phyloP scores from a whole-genome alignment of 805 yeast species.

The Tetrapisispora taiwanensis region DNA sequence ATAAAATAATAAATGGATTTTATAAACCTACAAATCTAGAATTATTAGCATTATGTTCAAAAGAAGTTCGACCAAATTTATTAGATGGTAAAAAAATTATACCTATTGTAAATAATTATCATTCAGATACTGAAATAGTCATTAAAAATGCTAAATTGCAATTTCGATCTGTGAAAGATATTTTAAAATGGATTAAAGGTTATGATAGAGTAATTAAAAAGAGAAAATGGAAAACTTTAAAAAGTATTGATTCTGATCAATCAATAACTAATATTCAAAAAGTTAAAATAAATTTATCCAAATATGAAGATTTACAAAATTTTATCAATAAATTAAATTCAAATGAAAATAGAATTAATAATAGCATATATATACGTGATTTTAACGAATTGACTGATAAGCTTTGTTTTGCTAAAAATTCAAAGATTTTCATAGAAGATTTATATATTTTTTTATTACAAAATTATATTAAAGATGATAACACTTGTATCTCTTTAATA shows the following conservation, averaged over 20 bases:
- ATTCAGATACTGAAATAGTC: background rate
- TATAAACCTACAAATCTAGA: slow-evolving; percentile 18
- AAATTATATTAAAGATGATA: slow-evolving; percentile 10
- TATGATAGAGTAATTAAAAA: background rate
- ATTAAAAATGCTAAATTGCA: slow-evolving; percentile 5
- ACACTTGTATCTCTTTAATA: slow-evolving; percentile 8
- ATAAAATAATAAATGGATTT: slow-evolving; percentile 20
- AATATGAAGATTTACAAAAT: slow-evolving; percentile 1
- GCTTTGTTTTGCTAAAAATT: slow-evolving; percentile 3
- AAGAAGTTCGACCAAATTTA: slow-evolving; percentile 12
- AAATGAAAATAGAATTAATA: no score
- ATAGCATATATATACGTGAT: no score
- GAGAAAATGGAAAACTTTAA: no score
- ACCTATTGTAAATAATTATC: slow-evolving; percentile 9
- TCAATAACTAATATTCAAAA: background rate
- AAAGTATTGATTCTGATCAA: background rate
- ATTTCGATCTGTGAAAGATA: slow-evolving; percentile 11
- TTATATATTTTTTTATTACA: slow-evolving; percentile 21
- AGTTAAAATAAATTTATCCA: background rate
- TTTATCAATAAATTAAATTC: slow-evolving; percentile 3
- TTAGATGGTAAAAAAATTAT: slow-evolving; percentile 14
- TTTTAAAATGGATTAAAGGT: slow-evolving; percentile 15
- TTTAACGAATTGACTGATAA: background rate
- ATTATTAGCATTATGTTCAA: slow-evolving; percentile 15
- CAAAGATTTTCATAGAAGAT: slow-evolving; percentile 29